phyloP scores from a whole-genome alignment of 2,329 filamentous ascomycete species.

The Nannizziopsis barbatae region DNA sequence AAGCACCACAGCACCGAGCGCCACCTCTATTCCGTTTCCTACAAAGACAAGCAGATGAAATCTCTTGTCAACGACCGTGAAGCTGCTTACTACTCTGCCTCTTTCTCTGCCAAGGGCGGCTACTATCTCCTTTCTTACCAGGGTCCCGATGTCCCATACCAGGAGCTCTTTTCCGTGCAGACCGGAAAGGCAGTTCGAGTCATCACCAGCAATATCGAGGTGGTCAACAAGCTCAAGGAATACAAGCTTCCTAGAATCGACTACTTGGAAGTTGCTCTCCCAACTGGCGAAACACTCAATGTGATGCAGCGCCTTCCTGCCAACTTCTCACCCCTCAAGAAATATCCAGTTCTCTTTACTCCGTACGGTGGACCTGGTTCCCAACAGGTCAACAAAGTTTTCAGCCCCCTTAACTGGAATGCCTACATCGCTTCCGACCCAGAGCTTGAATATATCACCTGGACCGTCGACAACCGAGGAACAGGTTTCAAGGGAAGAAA shows the following conservation, averaged over 20 bases:
- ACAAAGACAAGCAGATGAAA: constrained; percentile 43
- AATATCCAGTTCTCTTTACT: constrained; percentile 56
- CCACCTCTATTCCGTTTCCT: constrained; percentile 57
- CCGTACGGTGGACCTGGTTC: constrained; percentile 58
- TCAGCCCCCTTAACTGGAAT: constrained; percentile 46
- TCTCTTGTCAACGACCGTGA: constrained; percentile 51
- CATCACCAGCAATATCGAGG: constrained; percentile 49
- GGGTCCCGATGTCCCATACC: constrained; percentile 58
- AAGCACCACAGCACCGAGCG: constrained; percentile 55
- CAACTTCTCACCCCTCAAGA: constrained; percentile 51
- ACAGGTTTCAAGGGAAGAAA: constrained; percentile 53
- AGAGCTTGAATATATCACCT: constrained; percentile 56
- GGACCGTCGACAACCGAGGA: constrained; percentile 57
- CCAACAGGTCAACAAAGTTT: constrained; percentile 50
- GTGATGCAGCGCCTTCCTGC: constrained; percentile 55
- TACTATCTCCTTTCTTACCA: constrained; percentile 57
- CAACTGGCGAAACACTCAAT: constrained; percentile 51
- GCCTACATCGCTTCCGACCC: constrained; percentile 56
- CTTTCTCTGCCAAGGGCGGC: constrained; percentile 50
- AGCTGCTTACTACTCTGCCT: constrained; percentile 51
- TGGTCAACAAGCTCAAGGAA: constrained; percentile 45
- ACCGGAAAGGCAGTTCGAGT: constrained; percentile 47
- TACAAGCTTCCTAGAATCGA: constrained; percentile 55
- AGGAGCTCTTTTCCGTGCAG: constrained; percentile 49
- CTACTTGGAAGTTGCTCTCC: constrained; percentile 52